Base-by-base conservation (phyloP, 345 rosid genomes). In the Sonneratia caseolaris region DNA sequence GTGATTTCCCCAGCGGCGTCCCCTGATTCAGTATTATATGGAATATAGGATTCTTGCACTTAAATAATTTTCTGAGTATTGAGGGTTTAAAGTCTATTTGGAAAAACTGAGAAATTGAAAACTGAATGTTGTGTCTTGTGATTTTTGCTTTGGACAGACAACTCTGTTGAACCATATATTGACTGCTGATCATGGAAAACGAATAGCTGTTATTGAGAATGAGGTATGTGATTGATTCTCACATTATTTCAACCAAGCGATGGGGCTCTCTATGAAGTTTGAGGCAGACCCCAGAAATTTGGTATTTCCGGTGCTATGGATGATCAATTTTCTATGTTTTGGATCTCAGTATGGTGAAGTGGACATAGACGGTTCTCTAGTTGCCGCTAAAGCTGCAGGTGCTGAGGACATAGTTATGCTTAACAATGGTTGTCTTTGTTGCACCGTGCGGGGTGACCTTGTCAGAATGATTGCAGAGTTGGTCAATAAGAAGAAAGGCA, bases 401-500 rank as follows among this genome's bases (percentile, higher is more conserved):
- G 89, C 92, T 13, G 97, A 90, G 82, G 97, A 92, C 77, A 92
- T 95, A 38, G 68, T 95, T 51, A 90, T 92, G 97, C 91, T 95
- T 79, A 95, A 92, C 78, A 92, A 95, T 79, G 99, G 99, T 62
- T 95, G 99, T 75, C 83, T 95, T 35, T 95, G 99, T 76, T 95
- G 99, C 83, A 95, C 99, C 0, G 97, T 95, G 48, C 86, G 97
- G 75, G 99, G 97, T 48, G 99, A 95, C 83, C 97, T 95, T 71
- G 97, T 95, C 69, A 90, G 97, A 83, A 88, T 95, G 99, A 89
- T 92, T 64, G 68, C 90, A 1, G 96, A 89, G 67, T 80, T 95
- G 78, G 97, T 95, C 72, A 82, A 70, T 72, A 86, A 71, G 83
- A 92, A 82, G 90, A 92, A 85, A 83, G 94, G 96, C 65, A 90